These are phyloP conservation scores for Microcos paniculata DNA, from an alignment of 345 rosid genomes.

Conservation along the genomic window DNA sequence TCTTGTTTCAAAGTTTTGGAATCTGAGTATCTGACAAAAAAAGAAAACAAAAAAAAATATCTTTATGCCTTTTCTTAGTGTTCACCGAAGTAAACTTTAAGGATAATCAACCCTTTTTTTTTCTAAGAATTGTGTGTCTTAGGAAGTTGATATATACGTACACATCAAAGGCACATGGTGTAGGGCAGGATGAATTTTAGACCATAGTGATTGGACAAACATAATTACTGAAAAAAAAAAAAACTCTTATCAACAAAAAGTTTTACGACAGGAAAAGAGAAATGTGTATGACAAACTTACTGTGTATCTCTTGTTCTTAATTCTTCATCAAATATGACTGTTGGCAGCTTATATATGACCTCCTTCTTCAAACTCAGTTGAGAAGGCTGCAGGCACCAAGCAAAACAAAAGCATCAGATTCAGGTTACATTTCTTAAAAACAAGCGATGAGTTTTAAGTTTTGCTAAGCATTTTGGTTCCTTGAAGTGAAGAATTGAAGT, in stretches of 20 bases:
- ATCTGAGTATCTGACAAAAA: too few relatives aligned
- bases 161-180: slow-evolving; percentile 9
- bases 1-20: too few relatives aligned
- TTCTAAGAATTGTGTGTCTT: neutral
- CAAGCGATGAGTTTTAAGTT: neutral
- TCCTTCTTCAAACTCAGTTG: slow-evolving; percentile 60
- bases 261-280: neutral
- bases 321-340: slow-evolving; percentile 74
- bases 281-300: slow-evolving; percentile 49
- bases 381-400: slow-evolving; percentile 43
- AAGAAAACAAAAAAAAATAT: neutral
- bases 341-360: slow-evolving; percentile 62
- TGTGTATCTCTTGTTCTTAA: slow-evolving; percentile 64
- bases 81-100: neutral
- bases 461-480: neutral
- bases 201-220: neutral
- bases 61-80: neutral
- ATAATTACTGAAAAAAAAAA: neutral
- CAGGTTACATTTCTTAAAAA: neutral
- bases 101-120: neutral
- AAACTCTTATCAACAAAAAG: slow-evolving; percentile 18
- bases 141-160: neutral
- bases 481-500: too few relatives aligned
- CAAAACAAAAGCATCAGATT: neutral
- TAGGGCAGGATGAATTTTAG: slow-evolving; percentile 16